Base-by-base conservation (phyloP, 2,329 filamentous ascomycete genomes). In the Venturiaceae sp. region DNA sequence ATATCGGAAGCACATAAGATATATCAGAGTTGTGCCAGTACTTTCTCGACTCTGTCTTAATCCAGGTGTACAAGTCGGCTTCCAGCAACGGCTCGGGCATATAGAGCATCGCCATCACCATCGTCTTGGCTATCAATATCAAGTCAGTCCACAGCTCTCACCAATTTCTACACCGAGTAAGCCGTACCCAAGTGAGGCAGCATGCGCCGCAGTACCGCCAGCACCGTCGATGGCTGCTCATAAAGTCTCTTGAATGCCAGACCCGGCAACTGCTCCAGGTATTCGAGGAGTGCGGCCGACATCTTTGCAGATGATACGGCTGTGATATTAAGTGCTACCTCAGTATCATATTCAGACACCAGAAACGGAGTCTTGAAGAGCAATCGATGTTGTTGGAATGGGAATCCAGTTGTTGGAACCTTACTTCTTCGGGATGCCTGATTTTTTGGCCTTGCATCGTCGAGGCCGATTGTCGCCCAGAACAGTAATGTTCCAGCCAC, bases 191-290 rank as follows among this genome's bases (percentile, higher is more conserved):
- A 76, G 68, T 95, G 88, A 60, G 94, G 90, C 60, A 99, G 82
- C 91, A 99, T 96, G 75, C 94, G 92, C 65, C 94, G 85, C 72
- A 97, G 97, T 67, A 99, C 92, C 64, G 94, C 94, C 64, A 99
- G 84, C 37, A 92, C 88, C 1, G 94, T 96, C 44, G 92, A 95
- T 32, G 94, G 94, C 78, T 96, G 92, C 75, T 92, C 88, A 79
- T 99, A 99, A 50, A 99, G 82, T 72, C 90, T 88, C 70, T 85
- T 84, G 73, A 97, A 96, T 36, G 90, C 95, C 44, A 88, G 90
- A 63, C 92, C 90, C 54, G 89, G 89, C 67, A 95, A 86, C 71
- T 86, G 85, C 80, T 97, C 92, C 71, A 97, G 86, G 75, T 96
- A 97, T 70, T 96, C 92, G 70, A 92, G 88, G 58, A 59, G 57